Base-by-base conservation (phyloP, 371 early-diverging fungal genomes). In the Apophysomyces variabilis region DNA sequence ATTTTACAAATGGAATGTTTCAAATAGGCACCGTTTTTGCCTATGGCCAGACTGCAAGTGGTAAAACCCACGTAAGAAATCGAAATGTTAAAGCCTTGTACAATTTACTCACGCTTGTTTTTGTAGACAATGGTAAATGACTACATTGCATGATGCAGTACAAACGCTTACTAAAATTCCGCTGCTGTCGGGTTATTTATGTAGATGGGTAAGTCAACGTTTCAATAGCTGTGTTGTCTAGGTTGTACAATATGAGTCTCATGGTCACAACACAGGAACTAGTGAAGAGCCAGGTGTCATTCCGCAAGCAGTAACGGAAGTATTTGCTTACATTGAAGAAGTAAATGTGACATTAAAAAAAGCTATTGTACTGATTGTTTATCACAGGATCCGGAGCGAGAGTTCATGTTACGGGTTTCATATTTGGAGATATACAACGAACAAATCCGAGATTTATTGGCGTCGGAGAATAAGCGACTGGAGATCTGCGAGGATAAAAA, bases 351-450 rank as follows among this genome's bases (percentile, higher is more conserved):
- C 54, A 13, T 18, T 18, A 6, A n/a, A 7, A 7, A 45, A n/a
- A 35, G 35, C 45, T 44, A 18, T 13, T 45, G 66, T 39, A 26
- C 14, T 64, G 3, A 7, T 60, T 43, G 32, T 16, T 45, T 7
- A 37, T 38, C 7, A 50, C 68, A 83, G 83, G 67, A 76, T 21
- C 63, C 66, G 5, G 77, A 87, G 46, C 86, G 91, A 36, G 95
- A 95, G 73, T 96, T 91, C 67, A 77, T 96, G 36, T 69, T 97
- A 39, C 89, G 95, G 54, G 97, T 99, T 14, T 95, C 97, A 3
- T 99, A 95, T 78, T 66, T 98, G 37, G 99, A 99, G 76, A 96
- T 99, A 59, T 99, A 99, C 82, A 99, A 99, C 76, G 99, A 99
- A 75, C 84, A 89, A 0, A 84, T 99, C 36, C 87, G 91, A 61